Evolutionary conservation across 2,329 filamentous ascomycete genomes (phyloP), one percentile per base, ranked within the genome.

Genomic region (Nothophoma quercina): DNA sequence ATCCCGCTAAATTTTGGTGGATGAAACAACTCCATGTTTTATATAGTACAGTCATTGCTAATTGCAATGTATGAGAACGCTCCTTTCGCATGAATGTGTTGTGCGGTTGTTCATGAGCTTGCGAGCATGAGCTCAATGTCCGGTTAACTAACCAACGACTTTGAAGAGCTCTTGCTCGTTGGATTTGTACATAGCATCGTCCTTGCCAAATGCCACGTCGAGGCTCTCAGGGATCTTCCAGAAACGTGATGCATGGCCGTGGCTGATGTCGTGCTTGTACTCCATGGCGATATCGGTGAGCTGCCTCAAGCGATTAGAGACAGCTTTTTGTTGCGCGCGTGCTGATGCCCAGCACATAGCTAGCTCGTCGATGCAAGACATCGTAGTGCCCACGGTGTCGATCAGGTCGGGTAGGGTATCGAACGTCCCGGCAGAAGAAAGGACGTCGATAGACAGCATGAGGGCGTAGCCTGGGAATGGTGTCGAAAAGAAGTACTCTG

Each of bases 391-490:
- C 41, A 89, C 79, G 9, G 81, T 78, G 8, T 82, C 78, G 29
- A 88, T 78, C 9, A 89, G 68, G 10, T 81, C 77, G 0, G 78
- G 72, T 6, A 87, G 69, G 1, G 60, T 60, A 4, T 62, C 40
- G 8, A 64, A 54, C 8, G 60, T 65, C 1, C 87, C 85, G 5
- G 81, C 83, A 0, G 87, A 83, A 10, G 84, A 84, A 48, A 90
- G 77, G 1, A 89, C 83, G 60, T 91, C 88, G 26, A 88, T 78
- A 0, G 88, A 87, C 39, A 85, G 81, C 26, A 86, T 76, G 19
- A 88, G 80, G 5, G 83, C 81, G 58, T 84, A 84, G n/a, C 83
- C 84, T 15, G 85, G 77, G 56, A 87, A 85, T 0, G 87, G 86
- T 25, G 67, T 70, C 0, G 84, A 81, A 32, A 83, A 79, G 5